These are phyloP conservation scores for Rhododendron kiyosumense DNA, from an alignment of 148 eudicot genomes.

Conservation along the genomic window DNA sequence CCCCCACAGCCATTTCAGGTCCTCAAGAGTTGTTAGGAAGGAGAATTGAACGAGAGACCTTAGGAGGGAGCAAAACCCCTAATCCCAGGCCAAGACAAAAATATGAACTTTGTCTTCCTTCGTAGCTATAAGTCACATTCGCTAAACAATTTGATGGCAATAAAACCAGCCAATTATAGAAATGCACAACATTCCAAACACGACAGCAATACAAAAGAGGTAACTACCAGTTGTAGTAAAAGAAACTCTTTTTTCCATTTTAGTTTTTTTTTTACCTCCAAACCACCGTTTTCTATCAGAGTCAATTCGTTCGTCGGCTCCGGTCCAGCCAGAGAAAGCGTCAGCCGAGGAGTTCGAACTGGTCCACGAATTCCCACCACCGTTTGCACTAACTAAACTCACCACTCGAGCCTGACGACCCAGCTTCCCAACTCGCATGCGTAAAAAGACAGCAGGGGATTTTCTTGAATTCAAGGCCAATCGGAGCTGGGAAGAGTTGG, in stretches of 20 bases:
- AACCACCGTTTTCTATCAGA: conserved; percentile 34
- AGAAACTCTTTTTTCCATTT: neutral
- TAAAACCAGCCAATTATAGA: neutral
- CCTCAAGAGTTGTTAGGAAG: too few species aligned
- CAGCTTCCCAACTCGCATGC: conserved; percentile 27
- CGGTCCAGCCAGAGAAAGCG: conserved; percentile 60
- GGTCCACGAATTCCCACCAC: conserved; percentile 33
- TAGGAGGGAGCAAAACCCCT: too few species aligned
- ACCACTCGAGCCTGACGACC: conserved; percentile 20
- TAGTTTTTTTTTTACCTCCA: conserved; percentile 38
- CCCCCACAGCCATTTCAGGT: too few species aligned
- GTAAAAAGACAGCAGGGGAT: conserved; percentile 19
- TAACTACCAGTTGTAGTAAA: neutral
- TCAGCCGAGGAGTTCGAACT: conserved; percentile 28
- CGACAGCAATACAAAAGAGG: neutral
- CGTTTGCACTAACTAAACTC: conserved; percentile 22
- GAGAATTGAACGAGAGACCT: too few species aligned
- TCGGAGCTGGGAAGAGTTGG: conserved; percentile 63
- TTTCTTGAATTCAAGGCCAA: conserved; percentile 47
- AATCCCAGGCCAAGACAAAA: too few species aligned
- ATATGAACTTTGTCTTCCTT: too few species aligned
- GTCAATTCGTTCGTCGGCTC: conserved; percentile 27
- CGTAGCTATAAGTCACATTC: too few species aligned
- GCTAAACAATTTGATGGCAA: too few species aligned
- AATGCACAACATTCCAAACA: neutral